phyloP scores from a whole-genome alignment of 306 rosid species.

The Gillenia trifoliata region DNA sequence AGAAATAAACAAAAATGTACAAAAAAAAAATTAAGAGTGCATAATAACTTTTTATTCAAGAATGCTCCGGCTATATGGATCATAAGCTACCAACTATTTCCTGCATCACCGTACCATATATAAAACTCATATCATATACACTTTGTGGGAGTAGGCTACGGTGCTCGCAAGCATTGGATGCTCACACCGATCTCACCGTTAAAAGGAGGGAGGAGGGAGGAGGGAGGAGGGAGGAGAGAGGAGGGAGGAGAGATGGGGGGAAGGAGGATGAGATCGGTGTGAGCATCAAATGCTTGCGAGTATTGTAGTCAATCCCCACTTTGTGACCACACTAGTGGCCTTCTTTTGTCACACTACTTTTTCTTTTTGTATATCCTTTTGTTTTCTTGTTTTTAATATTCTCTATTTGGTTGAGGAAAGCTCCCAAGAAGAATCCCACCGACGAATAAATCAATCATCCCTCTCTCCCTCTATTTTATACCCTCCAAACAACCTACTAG shows the following conservation, averaged over 20 bases:
- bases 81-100: slow-evolving; percentile 1
- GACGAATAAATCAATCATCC: slow-evolving; percentile 16
- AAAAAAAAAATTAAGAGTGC: neutral
- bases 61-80: slow-evolving; percentile 21
- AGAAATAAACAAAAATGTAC: neutral
- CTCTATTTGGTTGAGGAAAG: slow-evolving; percentile 6
- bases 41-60: neutral
- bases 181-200: too few species aligned
- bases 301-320: too few species aligned
- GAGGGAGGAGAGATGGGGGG: too few species aligned
- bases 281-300: too few species aligned
- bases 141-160: too few species aligned
- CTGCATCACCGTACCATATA: neutral
- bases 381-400: neutral
- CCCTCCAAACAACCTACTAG: slow-evolving; percentile 1
- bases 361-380: neutral
- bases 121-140: neutral
- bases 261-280: too few species aligned
- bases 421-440: slow-evolving; percentile 43
- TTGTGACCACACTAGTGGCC: neutral
- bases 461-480: neutral
- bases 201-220: too few species aligned
- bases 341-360: slow-evolving; percentile 13
- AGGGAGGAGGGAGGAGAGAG: too few species aligned
- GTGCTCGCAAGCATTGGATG: too few species aligned